phyloP scores from a whole-genome alignment of 2,329 filamentous ascomycete genomes.

The Dothideomycetes sp. region DNA sequence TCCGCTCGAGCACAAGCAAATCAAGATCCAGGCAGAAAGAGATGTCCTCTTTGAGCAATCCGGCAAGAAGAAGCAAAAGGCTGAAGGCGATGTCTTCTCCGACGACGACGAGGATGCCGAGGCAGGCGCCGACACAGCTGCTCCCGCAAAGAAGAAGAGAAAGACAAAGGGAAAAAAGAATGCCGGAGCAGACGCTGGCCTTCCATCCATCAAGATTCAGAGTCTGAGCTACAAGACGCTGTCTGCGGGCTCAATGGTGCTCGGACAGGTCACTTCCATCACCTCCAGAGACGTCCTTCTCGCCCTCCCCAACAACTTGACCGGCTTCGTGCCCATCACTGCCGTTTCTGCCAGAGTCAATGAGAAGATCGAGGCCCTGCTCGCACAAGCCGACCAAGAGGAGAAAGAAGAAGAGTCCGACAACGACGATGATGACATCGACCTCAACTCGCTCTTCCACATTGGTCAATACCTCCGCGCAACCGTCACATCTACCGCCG shows the following conservation, averaged over 20 bases:
- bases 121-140: slow-evolving; percentile 23
- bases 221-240: slow-evolving; percentile 71
- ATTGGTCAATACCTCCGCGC: slow-evolving; percentile 82
- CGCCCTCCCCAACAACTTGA: slow-evolving; percentile 83
- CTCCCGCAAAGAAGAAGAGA: slow-evolving; percentile 39
- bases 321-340: slow-evolving; percentile 82
- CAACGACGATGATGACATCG: slow-evolving; percentile 48
- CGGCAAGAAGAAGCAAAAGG: slow-evolving; percentile 47
- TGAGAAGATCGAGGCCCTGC: slow-evolving; percentile 56
- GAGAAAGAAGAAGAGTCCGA: slow-evolving; percentile 44
- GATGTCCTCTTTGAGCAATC: slow-evolving; percentile 75
- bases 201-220: slow-evolving; percentile 57
- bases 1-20: slow-evolving; percentile 91
- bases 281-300: slow-evolving; percentile 69
- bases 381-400: slow-evolving; percentile 49
- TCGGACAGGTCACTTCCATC: slow-evolving; percentile 77
- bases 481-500: slow-evolving; percentile 67
- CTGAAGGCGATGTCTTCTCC: slow-evolving; percentile 33
- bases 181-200: slow-evolving; percentile 32
- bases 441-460: slow-evolving; percentile 64
- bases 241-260: slow-evolving; percentile 72
- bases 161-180: slow-evolving; percentile 35
- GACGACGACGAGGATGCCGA: slow-evolving; percentile 25
- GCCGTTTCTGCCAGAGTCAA: slow-evolving; percentile 76
- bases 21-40: slow-evolving; percentile 81